phyloP scores from a whole-genome alignment of 371 early-diverging fungal genomes.

The Umbelopsis sp. region DNA sequence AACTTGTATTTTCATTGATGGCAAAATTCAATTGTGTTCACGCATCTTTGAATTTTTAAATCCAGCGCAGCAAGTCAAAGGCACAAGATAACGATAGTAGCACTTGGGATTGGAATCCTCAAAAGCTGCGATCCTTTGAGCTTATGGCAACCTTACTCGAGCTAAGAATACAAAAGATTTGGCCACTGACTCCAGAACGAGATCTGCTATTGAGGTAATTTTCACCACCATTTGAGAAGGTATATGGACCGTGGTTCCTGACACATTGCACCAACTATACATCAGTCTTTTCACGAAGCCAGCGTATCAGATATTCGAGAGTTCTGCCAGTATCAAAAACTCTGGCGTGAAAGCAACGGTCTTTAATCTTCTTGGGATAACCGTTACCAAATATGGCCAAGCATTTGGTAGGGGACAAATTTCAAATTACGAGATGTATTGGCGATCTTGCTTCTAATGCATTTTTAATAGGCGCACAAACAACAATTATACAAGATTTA shows the following conservation, averaged over 20 bases:
- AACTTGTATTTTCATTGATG: not conserved
- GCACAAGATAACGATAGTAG: constrained; percentile 31
- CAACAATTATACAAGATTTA: constrained; percentile 85
- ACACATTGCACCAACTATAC: not conserved
- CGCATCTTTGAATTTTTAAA: not conserved
- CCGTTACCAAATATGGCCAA: constrained; percentile 76
- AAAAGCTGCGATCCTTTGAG: constrained; percentile 59
- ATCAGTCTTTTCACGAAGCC: constrained; percentile 83
- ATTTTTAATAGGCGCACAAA: constrained; percentile 65
- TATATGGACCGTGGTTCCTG: no score
- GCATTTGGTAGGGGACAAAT: constrained; percentile 58
- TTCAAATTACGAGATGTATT: not conserved
- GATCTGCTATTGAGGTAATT: constrained; percentile 70
- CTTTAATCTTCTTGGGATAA: constrained; percentile 65
- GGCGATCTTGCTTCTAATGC: not conserved
- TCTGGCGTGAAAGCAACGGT: constrained; percentile 56
- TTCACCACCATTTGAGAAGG: not conserved
- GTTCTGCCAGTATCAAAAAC: constrained; percentile 68
- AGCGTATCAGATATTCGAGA: constrained; percentile 83
- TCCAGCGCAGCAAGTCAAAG: constrained; percentile 30
- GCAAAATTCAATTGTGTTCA: constrained; percentile 25
- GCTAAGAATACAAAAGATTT: constrained; percentile 75
- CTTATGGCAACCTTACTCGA: constrained; percentile 59
- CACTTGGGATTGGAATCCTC: constrained; percentile 64
- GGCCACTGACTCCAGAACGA: constrained; percentile 79